Evolutionary conservation across 164 flowering plant genomes (phyloP).

Genomic region (Malania oleifera): DNA sequence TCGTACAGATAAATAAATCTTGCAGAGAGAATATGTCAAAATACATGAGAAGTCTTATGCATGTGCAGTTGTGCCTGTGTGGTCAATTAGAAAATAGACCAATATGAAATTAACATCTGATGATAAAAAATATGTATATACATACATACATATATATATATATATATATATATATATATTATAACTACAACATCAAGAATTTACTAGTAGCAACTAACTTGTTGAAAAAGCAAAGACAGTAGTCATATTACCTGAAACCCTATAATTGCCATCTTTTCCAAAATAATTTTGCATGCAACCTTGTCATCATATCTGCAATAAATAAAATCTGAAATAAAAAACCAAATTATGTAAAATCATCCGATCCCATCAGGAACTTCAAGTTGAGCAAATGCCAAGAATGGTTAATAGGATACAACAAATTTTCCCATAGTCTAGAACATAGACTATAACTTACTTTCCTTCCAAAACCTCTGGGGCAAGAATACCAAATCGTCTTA

Average conservation of each 20-base stretch:
- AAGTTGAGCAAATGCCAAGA: not conserved
- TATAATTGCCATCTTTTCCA: constrained; percentile 58
- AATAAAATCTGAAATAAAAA: constrained; percentile 4
- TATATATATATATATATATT: too few species aligned
- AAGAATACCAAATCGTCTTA: constrained; percentile 60
- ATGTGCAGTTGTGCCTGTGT: not conserved
- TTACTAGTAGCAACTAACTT: not conserved
- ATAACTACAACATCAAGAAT: too few species aligned
- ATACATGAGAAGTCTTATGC: not conserved
- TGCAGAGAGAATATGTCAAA: not conserved
- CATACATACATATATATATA: too few species aligned
- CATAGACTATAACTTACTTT: constrained; percentile 35
- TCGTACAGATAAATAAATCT: not conserved
- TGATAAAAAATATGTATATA: too few species aligned
- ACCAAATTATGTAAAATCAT: too few species aligned
- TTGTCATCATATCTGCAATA: constrained; percentile 65
- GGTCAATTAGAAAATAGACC: not conserved
- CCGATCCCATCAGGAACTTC: too few species aligned
- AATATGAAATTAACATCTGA: not conserved
- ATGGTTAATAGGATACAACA: not conserved
- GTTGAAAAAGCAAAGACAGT: not conserved
- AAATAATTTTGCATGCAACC: constrained; percentile 59
- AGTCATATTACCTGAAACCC: constrained; percentile 63
- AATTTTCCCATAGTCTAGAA: not conserved
- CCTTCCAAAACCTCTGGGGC: constrained; percentile 61